Conservation (phyloP, 495 filamentous ascomycete species). For the Aspergillus cavernicola region DNA sequence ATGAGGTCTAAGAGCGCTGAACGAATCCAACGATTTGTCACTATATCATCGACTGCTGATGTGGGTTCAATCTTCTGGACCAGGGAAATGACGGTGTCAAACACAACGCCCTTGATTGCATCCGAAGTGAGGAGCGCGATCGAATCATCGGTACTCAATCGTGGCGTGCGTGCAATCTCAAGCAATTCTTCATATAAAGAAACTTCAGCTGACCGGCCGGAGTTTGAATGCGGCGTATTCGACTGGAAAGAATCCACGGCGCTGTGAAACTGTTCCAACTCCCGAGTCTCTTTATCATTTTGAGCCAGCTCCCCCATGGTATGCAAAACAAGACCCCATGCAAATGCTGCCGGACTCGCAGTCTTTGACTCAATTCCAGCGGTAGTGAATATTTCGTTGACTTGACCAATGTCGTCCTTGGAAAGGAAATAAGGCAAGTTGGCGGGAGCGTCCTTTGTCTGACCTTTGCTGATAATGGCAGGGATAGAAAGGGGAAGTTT, state of each 20-base stretch:
- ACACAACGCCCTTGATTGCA: constrained; percentile 54
- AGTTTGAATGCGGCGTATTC: constrained; percentile 30
- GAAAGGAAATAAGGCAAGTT: constrained; percentile 60
- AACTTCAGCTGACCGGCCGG: constrained; percentile 28
- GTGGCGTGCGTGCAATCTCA: constrained; percentile 41
- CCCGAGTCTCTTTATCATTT: constrained; percentile 53
- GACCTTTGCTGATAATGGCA: constrained; percentile 25
- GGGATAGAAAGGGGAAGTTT: constrained; percentile 52
- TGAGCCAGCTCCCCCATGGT: constrained; percentile 59
- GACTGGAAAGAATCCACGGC: constrained; percentile 53
- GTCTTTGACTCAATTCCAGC: constrained; percentile 46
- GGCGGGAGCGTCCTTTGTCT: constrained; percentile 15
- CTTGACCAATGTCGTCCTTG: constrained; percentile 55
- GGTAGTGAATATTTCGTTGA: constrained; percentile 59
- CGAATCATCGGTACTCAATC: constrained; percentile 40
- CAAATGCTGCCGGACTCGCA: constrained; percentile 65
- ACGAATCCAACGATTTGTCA: constrained; percentile 48
- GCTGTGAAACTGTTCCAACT: constrained; percentile 58
- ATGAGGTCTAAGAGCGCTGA: constrained; percentile 62
- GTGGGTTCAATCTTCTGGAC: constrained; percentile 37
- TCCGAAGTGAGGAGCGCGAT: constrained; percentile 47
- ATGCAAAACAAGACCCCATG: constrained; percentile 75
- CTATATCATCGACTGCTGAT: constrained; percentile 38
- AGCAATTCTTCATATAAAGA: constrained; percentile 51
- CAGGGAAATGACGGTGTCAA: constrained; percentile 59